Percentiles rank a stretch among this genome's conserved stretches.
Evolutionary conservation across 2,329 filamentous ascomycete species (phyloP).

Genomic region (Scedosporium dehoogii): DNA sequence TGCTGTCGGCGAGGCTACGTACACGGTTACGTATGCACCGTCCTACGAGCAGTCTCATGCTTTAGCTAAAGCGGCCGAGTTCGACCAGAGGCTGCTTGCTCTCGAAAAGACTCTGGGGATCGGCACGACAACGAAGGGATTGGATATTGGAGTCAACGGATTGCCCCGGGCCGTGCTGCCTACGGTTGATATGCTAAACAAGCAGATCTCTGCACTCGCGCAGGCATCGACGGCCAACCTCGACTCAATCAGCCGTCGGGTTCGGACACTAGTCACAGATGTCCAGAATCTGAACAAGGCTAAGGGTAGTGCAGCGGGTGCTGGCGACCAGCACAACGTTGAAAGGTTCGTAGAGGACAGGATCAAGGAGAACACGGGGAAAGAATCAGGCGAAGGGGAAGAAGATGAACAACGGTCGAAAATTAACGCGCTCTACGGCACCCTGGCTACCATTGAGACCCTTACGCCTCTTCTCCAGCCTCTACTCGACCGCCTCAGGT

Average conservation of each 20-base stretch:
- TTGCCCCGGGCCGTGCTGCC: constrained; percentile 65
- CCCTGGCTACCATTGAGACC: constrained; percentile 78
- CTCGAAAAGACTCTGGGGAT: constrained; percentile 78
- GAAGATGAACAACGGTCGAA: constrained; percentile 65
- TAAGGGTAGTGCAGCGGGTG: constrained; percentile 17
- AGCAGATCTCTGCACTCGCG: constrained; percentile 66
- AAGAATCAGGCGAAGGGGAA: constrained; percentile 50
- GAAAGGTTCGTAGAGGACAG: neutral
- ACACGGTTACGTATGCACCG: constrained; percentile 55
- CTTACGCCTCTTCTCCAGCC: constrained; percentile 77
- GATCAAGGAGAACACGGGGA: constrained; percentile 20
- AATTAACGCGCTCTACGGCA: constrained; percentile 84
- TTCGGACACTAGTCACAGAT: constrained; percentile 61
- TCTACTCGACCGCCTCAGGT: constrained; percentile 75
- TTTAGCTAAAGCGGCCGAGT: constrained; percentile 73
- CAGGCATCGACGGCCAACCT: constrained; percentile 63
- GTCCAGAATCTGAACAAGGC: constrained; percentile 62
- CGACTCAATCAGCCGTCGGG: constrained; percentile 60
- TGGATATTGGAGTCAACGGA: constrained; percentile 48
- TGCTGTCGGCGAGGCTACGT: constrained; percentile 33
- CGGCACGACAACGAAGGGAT: constrained; percentile 51
- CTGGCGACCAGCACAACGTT: neutral
- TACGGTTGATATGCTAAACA: constrained; percentile 69
- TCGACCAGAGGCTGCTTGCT: constrained; percentile 69
- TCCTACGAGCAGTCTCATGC: constrained; percentile 59